A percentile compares a stretch with the other conserved stretches of the same genome.
These are phyloP conservation scores for Metarhizium robertsii DNA, from an alignment of 2,329 filamentous ascomycete genomes.

Conservation along the genomic window DNA sequence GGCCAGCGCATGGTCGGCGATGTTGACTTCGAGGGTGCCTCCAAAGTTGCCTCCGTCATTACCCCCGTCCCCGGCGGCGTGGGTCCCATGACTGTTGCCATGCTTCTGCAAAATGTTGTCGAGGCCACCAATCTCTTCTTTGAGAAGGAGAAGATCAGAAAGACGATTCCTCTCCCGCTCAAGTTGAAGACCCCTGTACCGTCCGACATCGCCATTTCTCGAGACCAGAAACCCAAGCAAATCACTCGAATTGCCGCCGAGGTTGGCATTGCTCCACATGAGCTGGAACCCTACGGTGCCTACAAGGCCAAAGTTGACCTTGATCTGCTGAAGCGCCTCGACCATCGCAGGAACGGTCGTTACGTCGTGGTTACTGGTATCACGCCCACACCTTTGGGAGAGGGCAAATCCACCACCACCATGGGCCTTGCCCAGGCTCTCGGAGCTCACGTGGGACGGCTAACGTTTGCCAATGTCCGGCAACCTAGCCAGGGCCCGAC, in stretches of 20 bases:
- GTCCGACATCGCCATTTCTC: slow-evolving; percentile 90
- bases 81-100: slow-evolving; percentile 97
- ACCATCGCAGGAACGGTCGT: slow-evolving; percentile 78
- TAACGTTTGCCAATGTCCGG: slow-evolving; percentile 93
- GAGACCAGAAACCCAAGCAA: slow-evolving; percentile 82
- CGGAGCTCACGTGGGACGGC: slow-evolving; percentile 74
- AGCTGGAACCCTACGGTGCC: slow-evolving; percentile 88
- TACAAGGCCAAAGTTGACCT: slow-evolving; percentile 96
- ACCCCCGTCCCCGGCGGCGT: slow-evolving; percentile 96
- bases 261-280: slow-evolving; percentile 76
- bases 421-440: slow-evolving; percentile 91
- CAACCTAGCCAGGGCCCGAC: slow-evolving; percentile 96
- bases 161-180: slow-evolving; percentile 73
- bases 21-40: slow-evolving; percentile 81
- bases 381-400: slow-evolving; percentile 89
- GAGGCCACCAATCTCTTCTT: slow-evolving; percentile 76
- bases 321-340: slow-evolving; percentile 68
- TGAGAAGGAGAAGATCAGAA: slow-evolving; percentile 70
- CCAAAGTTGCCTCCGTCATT: slow-evolving; percentile 80
- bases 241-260: slow-evolving; percentile 80
- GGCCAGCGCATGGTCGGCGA: slow-evolving; percentile 89
- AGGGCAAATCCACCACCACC: slow-evolving; percentile 97
- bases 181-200: slow-evolving; percentile 74
- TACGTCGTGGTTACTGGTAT: slow-evolving; percentile 94
- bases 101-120: slow-evolving; percentile 93